Percentiles rank a stretch among this genome's conserved stretches.
These are phyloP conservation scores for Rhododendron mucronatum DNA, from an alignment of 148 eudicot species.

Conservation along the genomic window DNA sequence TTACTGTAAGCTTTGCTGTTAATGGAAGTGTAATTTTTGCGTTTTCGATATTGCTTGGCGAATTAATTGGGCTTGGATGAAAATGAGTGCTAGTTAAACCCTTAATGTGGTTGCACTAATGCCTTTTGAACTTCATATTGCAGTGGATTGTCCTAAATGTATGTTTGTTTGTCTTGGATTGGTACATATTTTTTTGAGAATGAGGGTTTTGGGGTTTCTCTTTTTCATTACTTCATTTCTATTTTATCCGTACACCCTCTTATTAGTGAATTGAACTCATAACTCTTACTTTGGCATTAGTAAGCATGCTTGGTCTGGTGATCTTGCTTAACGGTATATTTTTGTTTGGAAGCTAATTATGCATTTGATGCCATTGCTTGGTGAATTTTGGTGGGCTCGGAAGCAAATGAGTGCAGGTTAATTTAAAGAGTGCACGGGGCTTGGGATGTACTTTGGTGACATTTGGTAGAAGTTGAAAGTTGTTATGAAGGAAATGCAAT, in stretches of 20 bases:
- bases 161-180: background rate
- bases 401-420: background rate
- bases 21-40: background rate
- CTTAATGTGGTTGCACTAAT: background rate
- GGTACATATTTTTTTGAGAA: conserved; percentile 1
- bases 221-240: background rate
- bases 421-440: background rate
- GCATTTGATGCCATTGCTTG: background rate
- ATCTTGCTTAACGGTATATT: background rate
- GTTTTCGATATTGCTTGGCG: background rate
- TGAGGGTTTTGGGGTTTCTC: background rate
- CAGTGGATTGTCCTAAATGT: background rate
- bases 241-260: background rate
- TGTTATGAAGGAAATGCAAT: background rate
- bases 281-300: background rate
- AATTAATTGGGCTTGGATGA: background rate
- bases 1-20: background rate
- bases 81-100: background rate
- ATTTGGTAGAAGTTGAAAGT: background rate
- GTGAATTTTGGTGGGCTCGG: background rate
- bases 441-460: background rate
- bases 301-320: background rate
- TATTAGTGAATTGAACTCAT: background rate
- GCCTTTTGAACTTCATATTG: background rate
- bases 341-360: background rate